Percentiles rank a stretch among this genome's conserved stretches.
Conservation (phyloP, 768 basidiomycete genomes). For the Suillus weaverae region DNA sequence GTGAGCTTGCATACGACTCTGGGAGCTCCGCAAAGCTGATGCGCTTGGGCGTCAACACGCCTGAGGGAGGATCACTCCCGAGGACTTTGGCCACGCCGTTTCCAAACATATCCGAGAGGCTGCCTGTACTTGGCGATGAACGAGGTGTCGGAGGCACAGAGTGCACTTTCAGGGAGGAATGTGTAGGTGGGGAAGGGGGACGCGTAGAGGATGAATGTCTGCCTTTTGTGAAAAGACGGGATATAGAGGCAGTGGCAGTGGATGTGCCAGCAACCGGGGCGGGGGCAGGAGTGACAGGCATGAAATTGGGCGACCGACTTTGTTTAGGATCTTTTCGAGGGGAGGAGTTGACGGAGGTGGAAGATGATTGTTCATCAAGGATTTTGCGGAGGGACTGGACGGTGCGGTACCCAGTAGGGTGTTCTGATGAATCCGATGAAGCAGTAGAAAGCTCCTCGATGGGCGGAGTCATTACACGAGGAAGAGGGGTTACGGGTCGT, state of each 20-base stretch:
- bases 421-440: conserved; percentile 55
- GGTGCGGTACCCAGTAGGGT: conserved; percentile 56
- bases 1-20: conserved; percentile 55
- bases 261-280: conserved; percentile 61
- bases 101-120: conserved; percentile 29
- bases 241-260: conserved; percentile 75
- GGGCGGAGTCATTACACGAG: conserved; percentile 53
- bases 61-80: conserved; percentile 47
- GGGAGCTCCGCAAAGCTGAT: conserved; percentile 79
- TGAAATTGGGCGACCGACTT: conserved; percentile 28
- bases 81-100: conserved; percentile 30
- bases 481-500: conserved; percentile 19
- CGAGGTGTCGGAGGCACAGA: conserved; percentile 37
- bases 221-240: conserved; percentile 69
- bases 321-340: conserved; percentile 14
- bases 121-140: conserved; percentile 34
- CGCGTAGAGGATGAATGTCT: conserved; percentile 62
- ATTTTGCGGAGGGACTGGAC: conserved; percentile 70
- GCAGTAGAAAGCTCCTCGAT: conserved; percentile 53
- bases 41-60: conserved; percentile 64
- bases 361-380: conserved; percentile 50
- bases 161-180: conserved; percentile 44
- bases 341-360: conserved; percentile 23
- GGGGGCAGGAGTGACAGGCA: conserved; percentile 46
- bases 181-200: conserved; percentile 58